Evolutionary conservation across 2,329 filamentous ascomycete genomes (phyloP).

Genomic region (Amylocarpus encephaloides): DNA sequence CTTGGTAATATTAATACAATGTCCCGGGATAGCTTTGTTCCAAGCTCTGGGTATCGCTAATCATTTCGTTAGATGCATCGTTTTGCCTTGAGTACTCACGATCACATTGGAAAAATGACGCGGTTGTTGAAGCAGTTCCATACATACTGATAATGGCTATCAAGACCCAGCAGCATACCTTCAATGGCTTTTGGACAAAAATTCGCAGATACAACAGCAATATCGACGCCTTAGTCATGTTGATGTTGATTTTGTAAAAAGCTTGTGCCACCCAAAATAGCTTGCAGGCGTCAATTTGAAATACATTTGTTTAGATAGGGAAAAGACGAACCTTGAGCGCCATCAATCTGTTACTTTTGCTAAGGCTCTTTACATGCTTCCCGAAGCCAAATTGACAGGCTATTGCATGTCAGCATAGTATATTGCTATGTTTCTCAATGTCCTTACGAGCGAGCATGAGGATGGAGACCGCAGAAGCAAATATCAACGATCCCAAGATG

Average conservation of each 20-base stretch:
- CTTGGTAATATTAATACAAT: slow-evolving; percentile 40
- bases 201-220: slow-evolving; percentile 48
- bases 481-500: slow-evolving; percentile 38
- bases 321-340: slow-evolving; percentile 30
- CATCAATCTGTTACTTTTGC: slow-evolving; percentile 31
- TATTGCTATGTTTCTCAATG: background rate
- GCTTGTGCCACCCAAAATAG: slow-evolving; percentile 46
- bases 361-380: slow-evolving; percentile 35
- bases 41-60: slow-evolving; percentile 39
- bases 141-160: slow-evolving; percentile 40
- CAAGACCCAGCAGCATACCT: slow-evolving; percentile 37
- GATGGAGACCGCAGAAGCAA: slow-evolving; percentile 3
- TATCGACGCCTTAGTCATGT: slow-evolving; percentile 47
- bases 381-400: slow-evolving; percentile 39
- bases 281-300: slow-evolving; percentile 27
- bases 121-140: slow-evolving; percentile 38
- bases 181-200: slow-evolving; percentile 43
- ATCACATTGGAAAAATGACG: slow-evolving; percentile 45
- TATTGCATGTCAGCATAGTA: slow-evolving; percentile 18
- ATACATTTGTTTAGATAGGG: background rate
- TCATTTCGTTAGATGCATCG: background rate
- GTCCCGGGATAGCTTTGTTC: slow-evolving; percentile 37
- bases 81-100: slow-evolving; percentile 26
- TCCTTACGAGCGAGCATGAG: background rate
- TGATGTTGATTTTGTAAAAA: slow-evolving; percentile 49